These are phyloP conservation scores for Spiromastix sp. DNA, from an alignment of 2,329 filamentous ascomycete species.

Conservation along the genomic window DNA sequence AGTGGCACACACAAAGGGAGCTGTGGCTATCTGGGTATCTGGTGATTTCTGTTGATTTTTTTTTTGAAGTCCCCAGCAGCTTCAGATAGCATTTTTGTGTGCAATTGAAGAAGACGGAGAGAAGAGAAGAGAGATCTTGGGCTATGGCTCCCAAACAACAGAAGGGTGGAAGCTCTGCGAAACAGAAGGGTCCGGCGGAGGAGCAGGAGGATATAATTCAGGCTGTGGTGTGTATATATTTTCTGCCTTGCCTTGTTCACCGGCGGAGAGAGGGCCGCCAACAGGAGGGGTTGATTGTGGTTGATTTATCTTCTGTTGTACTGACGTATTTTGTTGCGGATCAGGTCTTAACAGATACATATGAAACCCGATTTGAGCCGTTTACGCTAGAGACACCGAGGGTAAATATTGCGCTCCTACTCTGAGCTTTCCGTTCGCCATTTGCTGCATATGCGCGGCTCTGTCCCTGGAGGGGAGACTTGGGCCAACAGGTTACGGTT, in stretches of 20 bases:
- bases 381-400: slow-evolving; percentile 82
- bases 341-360: slow-evolving; percentile 85
- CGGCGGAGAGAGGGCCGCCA: not conserved
- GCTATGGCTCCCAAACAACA: slow-evolving; percentile 5
- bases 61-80: too few relatives aligned
- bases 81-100: too few relatives aligned
- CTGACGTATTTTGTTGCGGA: slow-evolving; percentile 1
- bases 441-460: too few relatives aligned
- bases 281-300: not conserved
- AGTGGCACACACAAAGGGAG: too few relatives aligned
- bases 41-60: too few relatives aligned
- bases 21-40: too few relatives aligned
- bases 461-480: too few relatives aligned
- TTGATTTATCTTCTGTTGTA: not conserved
- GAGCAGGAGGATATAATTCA: slow-evolving; percentile 53
- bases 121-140: too few relatives aligned
- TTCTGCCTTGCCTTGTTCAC: not conserved
- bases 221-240: slow-evolving; percentile 42
- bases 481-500: not conserved
- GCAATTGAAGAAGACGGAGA: too few relatives aligned
- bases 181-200: slow-evolving; percentile 30
- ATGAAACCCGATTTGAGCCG: slow-evolving; percentile 81
- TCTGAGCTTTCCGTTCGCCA: not conserved
- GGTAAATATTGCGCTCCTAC: slow-evolving; percentile 43
- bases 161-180: slow-evolving; percentile 15